Conservation (phyloP, 352 stramenopile species). For the Phytopythium aichiense region DNA sequence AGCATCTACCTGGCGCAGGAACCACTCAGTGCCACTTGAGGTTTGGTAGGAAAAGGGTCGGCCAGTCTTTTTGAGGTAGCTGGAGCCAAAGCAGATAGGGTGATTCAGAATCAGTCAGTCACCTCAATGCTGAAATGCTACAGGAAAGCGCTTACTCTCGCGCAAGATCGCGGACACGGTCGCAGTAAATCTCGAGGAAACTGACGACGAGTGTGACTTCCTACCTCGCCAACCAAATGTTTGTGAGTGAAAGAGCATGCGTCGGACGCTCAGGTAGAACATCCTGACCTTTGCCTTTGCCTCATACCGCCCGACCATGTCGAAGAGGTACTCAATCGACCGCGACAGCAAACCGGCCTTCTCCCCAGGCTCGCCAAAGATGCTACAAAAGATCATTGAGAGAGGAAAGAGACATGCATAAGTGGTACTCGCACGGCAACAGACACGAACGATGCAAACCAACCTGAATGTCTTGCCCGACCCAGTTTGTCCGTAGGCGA, state of each 20-base stretch:
- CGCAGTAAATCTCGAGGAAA: conserved; percentile 94
- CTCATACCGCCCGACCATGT: conserved; percentile 64
- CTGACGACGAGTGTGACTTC: conserved; percentile 84
- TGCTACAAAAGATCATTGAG: conserved; percentile 25
- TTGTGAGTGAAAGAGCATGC: background rate
- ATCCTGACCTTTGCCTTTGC: conserved; percentile 48
- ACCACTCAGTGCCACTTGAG: conserved; percentile 79
- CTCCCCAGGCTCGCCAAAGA: conserved; percentile 85
- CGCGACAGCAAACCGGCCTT: conserved; percentile 85
- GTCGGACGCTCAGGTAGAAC: background rate
- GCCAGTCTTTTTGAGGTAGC: conserved; percentile 71
- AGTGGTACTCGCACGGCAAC: background rate
- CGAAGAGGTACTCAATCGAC: conserved; percentile 89
- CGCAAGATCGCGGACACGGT: conserved; percentile 89
- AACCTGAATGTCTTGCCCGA: conserved; percentile 84
- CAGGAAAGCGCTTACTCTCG: conserved; percentile 57
- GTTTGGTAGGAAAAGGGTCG: conserved; percentile 70
- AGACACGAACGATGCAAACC: background rate
- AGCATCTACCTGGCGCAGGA: conserved; percentile 57
- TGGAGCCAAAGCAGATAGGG: conserved; percentile 8
- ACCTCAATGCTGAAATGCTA: background rate
- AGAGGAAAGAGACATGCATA: background rate
- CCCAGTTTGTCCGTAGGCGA: conserved; percentile 90
- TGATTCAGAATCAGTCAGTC: background rate
- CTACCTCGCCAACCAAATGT: conserved; percentile 17